Conservation (phyloP, 2,329 filamentous ascomycete genomes). For the Sporothrix schenckii region DNA sequence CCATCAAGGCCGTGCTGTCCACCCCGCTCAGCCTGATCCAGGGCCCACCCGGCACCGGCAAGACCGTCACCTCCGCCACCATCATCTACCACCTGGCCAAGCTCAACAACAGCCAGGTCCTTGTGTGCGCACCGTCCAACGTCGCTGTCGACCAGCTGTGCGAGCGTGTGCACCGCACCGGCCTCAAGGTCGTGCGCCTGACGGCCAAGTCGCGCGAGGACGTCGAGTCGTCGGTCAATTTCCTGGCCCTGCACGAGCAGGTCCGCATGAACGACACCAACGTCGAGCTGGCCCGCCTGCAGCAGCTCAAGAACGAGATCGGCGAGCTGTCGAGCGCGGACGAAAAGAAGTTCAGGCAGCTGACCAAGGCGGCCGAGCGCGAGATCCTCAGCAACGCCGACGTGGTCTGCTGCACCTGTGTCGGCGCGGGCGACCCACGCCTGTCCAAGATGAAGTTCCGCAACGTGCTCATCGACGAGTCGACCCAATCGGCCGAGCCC, state of each 20-base stretch:
- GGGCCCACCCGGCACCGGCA: slow-evolving; percentile 93
- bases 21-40: slow-evolving; percentile 95
- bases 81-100: slow-evolving; percentile 98
- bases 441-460: slow-evolving; percentile 97
- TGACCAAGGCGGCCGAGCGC: slow-evolving; percentile 89
- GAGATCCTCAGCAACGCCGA: slow-evolving; percentile 95
- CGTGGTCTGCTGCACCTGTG: slow-evolving; percentile 98
- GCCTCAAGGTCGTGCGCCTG: slow-evolving; percentile 92
- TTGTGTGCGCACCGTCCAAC: slow-evolving; percentile 97
- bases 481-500: slow-evolving; percentile 94
- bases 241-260: slow-evolving; percentile 93
- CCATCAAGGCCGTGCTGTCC: slow-evolving; percentile 91
- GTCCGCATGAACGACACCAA: slow-evolving; percentile 98
- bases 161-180: slow-evolving; percentile 92
- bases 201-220: slow-evolving; percentile 99
- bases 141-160: slow-evolving; percentile 98
- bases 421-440: slow-evolving; percentile 93
- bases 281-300: slow-evolving; percentile 86
- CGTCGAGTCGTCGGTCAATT: slow-evolving; percentile 96
- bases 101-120: slow-evolving; percentile 89
- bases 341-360: slow-evolving; percentile 97
- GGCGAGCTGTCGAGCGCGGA: slow-evolving; percentile 93
- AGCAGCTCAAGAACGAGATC: slow-evolving; percentile 86
- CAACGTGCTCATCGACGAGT: slow-evolving; percentile 97
- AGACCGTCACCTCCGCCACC: slow-evolving; percentile 97